Evolutionary conservation across 306 rosid species (phyloP), one percentile per base, ranked within the genome.

Genomic region (Ormosia emarginata): DNA sequence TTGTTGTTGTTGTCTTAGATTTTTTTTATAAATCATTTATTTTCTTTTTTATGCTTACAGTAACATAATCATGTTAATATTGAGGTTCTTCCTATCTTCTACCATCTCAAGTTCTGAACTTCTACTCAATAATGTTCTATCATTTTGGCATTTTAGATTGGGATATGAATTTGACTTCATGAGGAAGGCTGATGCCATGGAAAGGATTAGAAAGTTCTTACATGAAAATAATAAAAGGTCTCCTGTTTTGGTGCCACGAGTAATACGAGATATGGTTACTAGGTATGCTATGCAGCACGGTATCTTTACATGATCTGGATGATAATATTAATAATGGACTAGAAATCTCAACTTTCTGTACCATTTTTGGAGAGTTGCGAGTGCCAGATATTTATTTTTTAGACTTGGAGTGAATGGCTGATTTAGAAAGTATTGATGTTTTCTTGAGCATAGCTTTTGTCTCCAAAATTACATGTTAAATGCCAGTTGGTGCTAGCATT

Each of bases 161-260:
- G 99, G 93, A 52, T 95, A 92, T 44, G 99, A 95, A 86, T 95
- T 95, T 82, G 98, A 95, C 90, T 95, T 95, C 89, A 13, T 39
- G 81, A 92, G 97, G 90, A 98, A 95, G 89, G 97, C 97, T 53
- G 40, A 65, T 75, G 97, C 98, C 12, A 95, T 93, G 95, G 86
- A 83, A 81, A 90, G 77, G 74, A 92, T 95, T 79, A 90, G 90
- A 71, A 84, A 8, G 41, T 93, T 93, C 87, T 84, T 93, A 82
- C 85, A 83, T 76, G 78, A 85, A 83, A 90, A 82, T 79, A 92
- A 93, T 88, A 95, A 78, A 81, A 93, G 69, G 90, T 10, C 81
- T 82, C 97, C 96, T 41, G 99, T 95, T 77, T 70, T 85, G 93
- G 98, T 93, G 69, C 99, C 99, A 56, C 86, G 85, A 72, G 86